These are phyloP conservation scores for Lantana camara DNA, from an alignment of 257 asterid genomes.

Conservation along the genomic window DNA sequence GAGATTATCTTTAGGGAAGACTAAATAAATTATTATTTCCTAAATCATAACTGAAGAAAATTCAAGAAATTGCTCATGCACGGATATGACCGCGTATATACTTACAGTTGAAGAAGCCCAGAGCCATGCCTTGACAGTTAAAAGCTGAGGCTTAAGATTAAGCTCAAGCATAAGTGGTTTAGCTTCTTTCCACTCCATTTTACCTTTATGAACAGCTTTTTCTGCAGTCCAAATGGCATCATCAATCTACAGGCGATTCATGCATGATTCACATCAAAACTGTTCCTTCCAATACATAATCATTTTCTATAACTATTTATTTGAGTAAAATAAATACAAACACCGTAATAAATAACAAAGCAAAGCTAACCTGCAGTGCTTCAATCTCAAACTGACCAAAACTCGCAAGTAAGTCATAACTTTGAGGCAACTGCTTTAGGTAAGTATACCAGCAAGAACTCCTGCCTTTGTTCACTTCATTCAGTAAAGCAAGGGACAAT, in stretches of 20 bases:
- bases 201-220: constrained; percentile 57
- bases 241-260: constrained; percentile 62
- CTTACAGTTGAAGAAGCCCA: constrained; percentile 95
- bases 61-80: not conserved
- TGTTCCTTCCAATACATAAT: constrained; percentile 18
- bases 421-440: constrained; percentile 78
- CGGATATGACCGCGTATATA: not conserved
- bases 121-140: constrained; percentile 73
- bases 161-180: constrained; percentile 52
- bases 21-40: too few relatives aligned
- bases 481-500: constrained; percentile 64
- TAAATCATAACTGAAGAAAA: not conserved
- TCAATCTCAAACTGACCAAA: constrained; percentile 69
- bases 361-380: constrained; percentile 75
- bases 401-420: constrained; percentile 66
- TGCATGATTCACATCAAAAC: constrained; percentile 30
- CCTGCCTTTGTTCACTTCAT: constrained; percentile 81
- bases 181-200: constrained; percentile 74
- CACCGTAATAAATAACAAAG: constrained; percentile 9
- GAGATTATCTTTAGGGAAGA: too few relatives aligned
- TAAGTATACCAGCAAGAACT: constrained; percentile 80
- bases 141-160: constrained; percentile 58
- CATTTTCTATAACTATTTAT: not conserved
- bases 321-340: not conserved
- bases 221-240: constrained; percentile 91